A percentile compares a stretch with the other conserved stretches of the same genome.
phyloP scores from a whole-genome alignment of 441 rosid species.

The Mallotus repandus region DNA sequence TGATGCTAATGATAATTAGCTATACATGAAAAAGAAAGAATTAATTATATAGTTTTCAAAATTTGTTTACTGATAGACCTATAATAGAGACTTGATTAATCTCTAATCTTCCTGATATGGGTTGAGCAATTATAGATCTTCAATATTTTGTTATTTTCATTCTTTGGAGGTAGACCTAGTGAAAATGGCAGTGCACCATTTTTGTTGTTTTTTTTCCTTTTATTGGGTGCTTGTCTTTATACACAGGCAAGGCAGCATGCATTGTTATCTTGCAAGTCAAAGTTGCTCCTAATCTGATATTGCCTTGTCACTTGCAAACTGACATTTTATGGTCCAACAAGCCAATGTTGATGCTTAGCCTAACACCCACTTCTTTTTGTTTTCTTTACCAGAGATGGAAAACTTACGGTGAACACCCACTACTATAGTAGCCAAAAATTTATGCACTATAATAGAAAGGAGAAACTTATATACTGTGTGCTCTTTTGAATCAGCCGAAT shows the following conservation, averaged over 20 bases:
- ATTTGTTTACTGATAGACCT: too few relatives aligned
- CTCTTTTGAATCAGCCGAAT: neutral
- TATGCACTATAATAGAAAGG: neutral
- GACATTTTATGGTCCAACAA: constrained; percentile 7
- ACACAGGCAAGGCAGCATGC: neutral
- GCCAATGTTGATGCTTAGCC: constrained; percentile 17
- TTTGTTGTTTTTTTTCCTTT: neutral
- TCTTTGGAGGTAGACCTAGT: too few relatives aligned
- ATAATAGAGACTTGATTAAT: neutral
- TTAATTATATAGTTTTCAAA: neutral
- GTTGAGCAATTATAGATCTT: neutral
- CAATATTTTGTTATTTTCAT: neutral
- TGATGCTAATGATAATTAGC: too few relatives aligned
- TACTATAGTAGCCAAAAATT: too few relatives aligned
- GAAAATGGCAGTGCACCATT: neutral
- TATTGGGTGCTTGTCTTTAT: neutral
- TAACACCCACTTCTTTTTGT: neutral
- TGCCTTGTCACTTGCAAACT: constrained; percentile 13
- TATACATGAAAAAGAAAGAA: too few relatives aligned
- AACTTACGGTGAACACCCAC: too few relatives aligned
- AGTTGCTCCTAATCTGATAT: constrained; percentile 15
- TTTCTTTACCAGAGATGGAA: neutral
- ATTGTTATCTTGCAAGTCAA: constrained; percentile 10
- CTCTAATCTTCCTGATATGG: too few relatives aligned
- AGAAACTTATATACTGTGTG: neutral